Base-by-base conservation (phyloP, 352 stramenopile genomes). In the Phytophthora pistaciae region DNA sequence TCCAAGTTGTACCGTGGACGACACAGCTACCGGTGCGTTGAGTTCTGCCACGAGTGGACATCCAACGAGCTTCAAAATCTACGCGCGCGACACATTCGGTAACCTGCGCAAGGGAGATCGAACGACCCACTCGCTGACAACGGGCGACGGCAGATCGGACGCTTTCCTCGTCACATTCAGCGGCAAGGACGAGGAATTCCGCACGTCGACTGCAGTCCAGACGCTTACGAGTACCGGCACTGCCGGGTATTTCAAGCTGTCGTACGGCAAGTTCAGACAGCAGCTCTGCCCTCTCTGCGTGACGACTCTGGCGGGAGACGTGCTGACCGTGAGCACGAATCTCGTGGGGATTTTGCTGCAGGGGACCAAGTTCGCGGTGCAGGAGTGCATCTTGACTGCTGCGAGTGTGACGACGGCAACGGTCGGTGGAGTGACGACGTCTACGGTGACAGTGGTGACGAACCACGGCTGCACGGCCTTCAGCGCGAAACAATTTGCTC, bases 61-160 rank as follows among this genome's bases (percentile, higher is more conserved):
- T 23, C 72, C 88, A 60, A 98, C 90, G 3, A 91, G 72, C 8
- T 98, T 99, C 49, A 80, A 58, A 2, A 79, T 99, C 16, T 83
- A 93, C 50, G 87, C 96, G 2, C 79, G 94, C 1, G 97, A 99
- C 66, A 90, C 88, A 6, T 99, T 99, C 75, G 94, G 93, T 5
- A 99, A 99, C 60, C 61, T 98, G 44, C 83, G 96, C 40, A 85
- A 75, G 21, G 90, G 88, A 0, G 90, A 79, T 68, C 85, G 74
- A 66, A 97, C 82, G 14, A 88, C 79, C 0, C 80, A 92, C 67
- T 94, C 88, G 5, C 68, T 77, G n/a, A 72, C 75, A 3, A 96
- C 79, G 27, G 92, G 91, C 6, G 91, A 98, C 58, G 86, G 95
- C 20, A 82, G 78, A 56, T 98, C 91, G 1, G 97, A 99, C 64